Evolutionary conservation across 2,329 filamentous ascomycete genomes (phyloP).

Genomic region (Chaetomium sp.): DNA sequence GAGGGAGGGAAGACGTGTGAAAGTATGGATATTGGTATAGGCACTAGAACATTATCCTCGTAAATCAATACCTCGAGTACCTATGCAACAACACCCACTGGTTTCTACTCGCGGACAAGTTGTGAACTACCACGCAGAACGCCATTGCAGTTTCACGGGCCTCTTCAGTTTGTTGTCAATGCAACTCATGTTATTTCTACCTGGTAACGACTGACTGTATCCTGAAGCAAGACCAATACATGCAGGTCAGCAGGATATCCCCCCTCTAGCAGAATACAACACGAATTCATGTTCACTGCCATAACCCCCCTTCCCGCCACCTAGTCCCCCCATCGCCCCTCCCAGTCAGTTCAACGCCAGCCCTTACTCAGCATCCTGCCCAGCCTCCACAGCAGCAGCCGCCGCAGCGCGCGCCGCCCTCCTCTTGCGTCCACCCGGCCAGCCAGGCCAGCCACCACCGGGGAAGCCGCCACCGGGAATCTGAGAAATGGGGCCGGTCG

Average conservation of each 20-base stretch:
- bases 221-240: neutral
- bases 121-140: no score
- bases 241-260: neutral
- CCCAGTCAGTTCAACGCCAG: neutral
- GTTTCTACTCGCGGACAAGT: no score
- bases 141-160: neutral
- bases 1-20: no score
- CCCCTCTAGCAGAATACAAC: neutral
- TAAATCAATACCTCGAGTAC: no score
- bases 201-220: slow-evolving; percentile 16
- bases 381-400: neutral
- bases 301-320: neutral
- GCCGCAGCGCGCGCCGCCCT: neutral
- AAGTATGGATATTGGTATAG: neutral
- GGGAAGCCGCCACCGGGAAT: slow-evolving; percentile 1
- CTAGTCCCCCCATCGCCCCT: neutral
- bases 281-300: neutral
- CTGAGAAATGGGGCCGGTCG: slow-evolving; percentile 31
- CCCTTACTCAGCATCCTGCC: neutral
- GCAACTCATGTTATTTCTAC: neutral
- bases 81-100: no score
- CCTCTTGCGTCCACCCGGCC: slow-evolving; percentile 1
- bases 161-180: neutral
- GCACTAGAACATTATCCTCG: neutral
- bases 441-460: slow-evolving; percentile 2